These are phyloP conservation scores for Debaryomyces tyrocola DNA, from an alignment of 805 yeast genomes.

Conservation along the genomic window DNA sequence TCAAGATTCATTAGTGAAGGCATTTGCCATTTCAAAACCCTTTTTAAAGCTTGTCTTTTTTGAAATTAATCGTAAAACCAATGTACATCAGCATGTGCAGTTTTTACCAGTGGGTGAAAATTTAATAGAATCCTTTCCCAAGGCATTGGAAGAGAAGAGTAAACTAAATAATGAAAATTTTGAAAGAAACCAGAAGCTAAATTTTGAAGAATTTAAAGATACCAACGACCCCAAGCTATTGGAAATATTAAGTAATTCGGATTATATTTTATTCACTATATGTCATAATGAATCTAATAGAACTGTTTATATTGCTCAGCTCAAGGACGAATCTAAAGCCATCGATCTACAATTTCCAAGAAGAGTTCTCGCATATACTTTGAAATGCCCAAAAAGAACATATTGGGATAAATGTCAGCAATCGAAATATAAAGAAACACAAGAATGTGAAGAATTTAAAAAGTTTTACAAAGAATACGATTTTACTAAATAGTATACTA, in stretches of 20 bases:
- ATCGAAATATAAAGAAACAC: constrained; percentile 56
- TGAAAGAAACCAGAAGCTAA: constrained; percentile 40
- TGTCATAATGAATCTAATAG: constrained; percentile 19
- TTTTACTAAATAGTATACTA: constrained; percentile 30
- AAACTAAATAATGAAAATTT: constrained; percentile 48
- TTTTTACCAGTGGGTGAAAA: constrained; percentile 64
- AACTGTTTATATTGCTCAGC: constrained; percentile 17
- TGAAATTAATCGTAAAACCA: constrained; percentile 63
- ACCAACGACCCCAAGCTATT: constrained; percentile 18
- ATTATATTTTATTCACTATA: constrained; percentile 37
- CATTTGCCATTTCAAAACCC: constrained; percentile 40
- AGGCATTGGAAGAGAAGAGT: constrained; percentile 44
- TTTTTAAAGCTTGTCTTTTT: constrained; percentile 59
- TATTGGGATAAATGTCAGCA: constrained; percentile 82
- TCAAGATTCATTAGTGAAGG: constrained; percentile 47
- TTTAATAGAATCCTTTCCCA: constrained; percentile 42
- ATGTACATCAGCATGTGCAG: constrained; percentile 78
- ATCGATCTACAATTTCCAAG: constrained; percentile 85
- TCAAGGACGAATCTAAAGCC: constrained; percentile 27
- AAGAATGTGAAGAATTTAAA: constrained; percentile 66
- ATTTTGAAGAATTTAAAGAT: constrained; percentile 37
- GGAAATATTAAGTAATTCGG: constrained; percentile 27
- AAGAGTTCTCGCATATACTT: constrained; percentile 65
- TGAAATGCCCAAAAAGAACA: constrained; percentile 59
- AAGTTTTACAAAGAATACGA: constrained; percentile 54